Conservation (phyloP, 2,329 filamentous ascomycete genomes). For the Pestalotiopsis sp. region DNA sequence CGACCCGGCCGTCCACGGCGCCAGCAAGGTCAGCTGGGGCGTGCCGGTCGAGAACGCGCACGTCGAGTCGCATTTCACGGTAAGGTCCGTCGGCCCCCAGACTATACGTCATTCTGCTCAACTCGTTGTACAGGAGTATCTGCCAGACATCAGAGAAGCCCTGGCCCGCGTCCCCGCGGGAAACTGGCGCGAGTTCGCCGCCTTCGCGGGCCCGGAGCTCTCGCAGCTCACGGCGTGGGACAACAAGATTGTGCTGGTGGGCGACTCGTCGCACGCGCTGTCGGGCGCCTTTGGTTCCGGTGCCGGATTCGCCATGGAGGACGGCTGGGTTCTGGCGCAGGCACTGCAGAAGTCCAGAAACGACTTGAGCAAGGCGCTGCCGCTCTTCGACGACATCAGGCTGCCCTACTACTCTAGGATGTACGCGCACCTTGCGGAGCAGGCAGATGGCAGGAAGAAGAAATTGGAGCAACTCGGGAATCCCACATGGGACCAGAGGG, state of each 20-base stretch:
- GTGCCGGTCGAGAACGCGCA: conserved; percentile 27
- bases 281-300: conserved; percentile 44
- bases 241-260: conserved; percentile 51
- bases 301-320: conserved; percentile 39
- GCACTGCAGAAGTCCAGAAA: conserved; percentile 27
- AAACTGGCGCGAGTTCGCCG: conserved; percentile 50
- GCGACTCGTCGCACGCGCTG: conserved; percentile 57
- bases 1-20: conserved; percentile 26
- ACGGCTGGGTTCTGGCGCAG: conserved; percentile 31
- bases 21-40: conserved; percentile 32
- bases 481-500: conserved; percentile 24
- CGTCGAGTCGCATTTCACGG: conserved; percentile 28
- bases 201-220: conserved; percentile 48
- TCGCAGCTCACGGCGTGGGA: conserved; percentile 39
- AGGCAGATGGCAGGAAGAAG: conserved; percentile 17
- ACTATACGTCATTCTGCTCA: not conserved
- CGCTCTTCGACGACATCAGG: conserved; percentile 29
- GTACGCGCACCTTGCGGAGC: conserved; percentile 25
- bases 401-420: conserved; percentile 32
- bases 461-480: conserved; percentile 19
- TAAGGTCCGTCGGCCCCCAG: conserved; percentile 28
- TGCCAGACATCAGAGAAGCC: conserved; percentile 41
- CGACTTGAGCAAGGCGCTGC: conserved; percentile 24
- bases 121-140: conserved; percentile 35
- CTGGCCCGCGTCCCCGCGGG: conserved; percentile 37